Base-by-base conservation (phyloP, 306 rosid genomes). In the Hippophae rhamnoides region DNA sequence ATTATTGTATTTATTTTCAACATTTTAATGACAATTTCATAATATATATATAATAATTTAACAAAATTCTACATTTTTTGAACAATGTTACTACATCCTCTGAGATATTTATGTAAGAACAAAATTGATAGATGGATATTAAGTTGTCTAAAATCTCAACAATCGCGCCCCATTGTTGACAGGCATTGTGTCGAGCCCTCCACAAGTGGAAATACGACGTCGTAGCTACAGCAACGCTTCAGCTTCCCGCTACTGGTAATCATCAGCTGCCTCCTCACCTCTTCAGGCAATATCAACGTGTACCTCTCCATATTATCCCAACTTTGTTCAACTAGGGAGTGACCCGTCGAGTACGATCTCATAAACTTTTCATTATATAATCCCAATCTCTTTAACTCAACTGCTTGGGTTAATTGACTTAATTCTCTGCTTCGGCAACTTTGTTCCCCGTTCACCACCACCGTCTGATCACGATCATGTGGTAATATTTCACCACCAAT, bases 291-390 rank as follows among this genome's bases (percentile, higher is more conserved):
- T 66, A 69, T 73, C 66, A 83, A 44, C 5, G 85, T 76, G 69
- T 62, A 81, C 61, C 84, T 72, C 56, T 88, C 94, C 43, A 60
- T 54, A 55, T 68, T 18, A 60, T 75, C 70, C 51, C 67, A 81
- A 3, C 27, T 60, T 56, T 76, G 84, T 48, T 57, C 68, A 60
- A 73, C 55, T 6, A 12, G 23, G 0, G 84, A 82, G 75, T 89
- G 90, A 7, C 94, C 96, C 1, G 94, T 89, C 44, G 96, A 89
- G 57, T 89, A 79, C 8, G 89, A 89, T 64, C 83, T 77, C 41
- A 59, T 43, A 8, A 65, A 43, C 48, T 65, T 70, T 58, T 25
- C 64, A 31, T 31, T 31, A 43, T 41, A 47, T 10, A 69, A 57
- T 57, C 65, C 60, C 6, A 53, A 26, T 13, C 46, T 47, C 14